Evolutionary conservation across 208 protist species (phyloP).

Genomic region (Trypanosoma congolense): DNA sequence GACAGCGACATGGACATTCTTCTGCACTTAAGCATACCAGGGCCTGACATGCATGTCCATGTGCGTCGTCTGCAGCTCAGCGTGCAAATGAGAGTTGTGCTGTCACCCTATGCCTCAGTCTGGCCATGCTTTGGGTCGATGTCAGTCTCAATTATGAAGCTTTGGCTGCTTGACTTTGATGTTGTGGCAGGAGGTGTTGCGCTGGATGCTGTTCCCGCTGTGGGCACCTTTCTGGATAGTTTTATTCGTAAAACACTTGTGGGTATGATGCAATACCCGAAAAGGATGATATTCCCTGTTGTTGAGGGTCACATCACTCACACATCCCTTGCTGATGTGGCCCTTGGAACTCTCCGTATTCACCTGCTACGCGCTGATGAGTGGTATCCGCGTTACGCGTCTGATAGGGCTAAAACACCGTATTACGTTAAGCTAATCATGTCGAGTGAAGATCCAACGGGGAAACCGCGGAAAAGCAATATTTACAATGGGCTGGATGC

Average conservation of each 20-base stretch:
- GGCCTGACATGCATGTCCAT: constrained; percentile 59
- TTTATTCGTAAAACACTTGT: constrained; percentile 73
- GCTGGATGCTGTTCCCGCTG: constrained; percentile 55
- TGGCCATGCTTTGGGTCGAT: constrained; percentile 75
- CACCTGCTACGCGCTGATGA: constrained; percentile 40
- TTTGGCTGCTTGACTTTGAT: constrained; percentile 56
- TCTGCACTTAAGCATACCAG: constrained; percentile 50
- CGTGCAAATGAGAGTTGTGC: constrained; percentile 47
- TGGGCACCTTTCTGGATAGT: constrained; percentile 50
- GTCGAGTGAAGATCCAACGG: constrained; percentile 24
- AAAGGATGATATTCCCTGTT: constrained; percentile 47
- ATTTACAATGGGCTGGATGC: constrained; percentile 53
- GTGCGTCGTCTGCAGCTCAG: constrained; percentile 52
- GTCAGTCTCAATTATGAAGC: constrained; percentile 52
- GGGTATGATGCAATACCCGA: constrained; percentile 54
- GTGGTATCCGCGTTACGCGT: constrained; percentile 38
- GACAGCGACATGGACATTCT: constrained; percentile 58
- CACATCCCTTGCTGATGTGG: constrained; percentile 32
- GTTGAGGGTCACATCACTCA: constrained; percentile 44
- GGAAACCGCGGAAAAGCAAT: constrained; percentile 37
- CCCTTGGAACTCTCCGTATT: constrained; percentile 54
- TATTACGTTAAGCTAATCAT: constrained; percentile 59
- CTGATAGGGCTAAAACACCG: constrained; percentile 50
- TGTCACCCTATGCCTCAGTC: constrained; percentile 56
- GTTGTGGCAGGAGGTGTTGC: constrained; percentile 47